Conservation (phyloP, 2,329 filamentous ascomycete genomes). For the Epichloe aotearoae region DNA sequence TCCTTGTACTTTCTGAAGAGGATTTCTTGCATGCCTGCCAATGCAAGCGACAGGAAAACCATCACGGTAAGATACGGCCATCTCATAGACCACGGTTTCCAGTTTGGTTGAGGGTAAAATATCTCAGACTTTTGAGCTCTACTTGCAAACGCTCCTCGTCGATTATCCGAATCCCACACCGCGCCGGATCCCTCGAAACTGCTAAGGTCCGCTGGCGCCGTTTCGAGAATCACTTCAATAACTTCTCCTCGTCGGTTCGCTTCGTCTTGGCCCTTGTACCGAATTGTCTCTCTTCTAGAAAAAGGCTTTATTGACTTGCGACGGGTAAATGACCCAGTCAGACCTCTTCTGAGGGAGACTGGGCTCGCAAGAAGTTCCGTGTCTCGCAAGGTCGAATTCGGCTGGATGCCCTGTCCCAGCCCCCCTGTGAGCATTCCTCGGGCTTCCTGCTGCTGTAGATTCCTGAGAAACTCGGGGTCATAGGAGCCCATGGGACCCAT, state of each 20-base stretch:
- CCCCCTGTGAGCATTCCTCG: conserved; percentile 44
- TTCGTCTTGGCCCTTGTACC: conserved; percentile 39
- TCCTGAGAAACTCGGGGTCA: conserved; percentile 30
- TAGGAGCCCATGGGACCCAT: conserved; percentile 32
- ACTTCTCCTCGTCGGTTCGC: conserved; percentile 47
- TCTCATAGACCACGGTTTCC: conserved; percentile 53
- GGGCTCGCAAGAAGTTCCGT: conserved; percentile 33
- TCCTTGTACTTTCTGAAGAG: conserved; percentile 36
- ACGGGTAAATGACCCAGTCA: conserved; percentile 30
- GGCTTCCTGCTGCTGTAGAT: conserved; percentile 38
- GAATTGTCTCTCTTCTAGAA: conserved; percentile 28
- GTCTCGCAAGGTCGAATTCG: conserved; percentile 33
- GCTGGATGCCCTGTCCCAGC: conserved; percentile 38
- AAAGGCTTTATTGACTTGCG: conserved; percentile 13
- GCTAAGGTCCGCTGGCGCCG: conserved; percentile 36
- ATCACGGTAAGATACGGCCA: conserved; percentile 45
- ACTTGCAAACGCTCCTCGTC: conserved; percentile 24
- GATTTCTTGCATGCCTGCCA: conserved; percentile 41
- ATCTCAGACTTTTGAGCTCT: conserved; percentile 28
- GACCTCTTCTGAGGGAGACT: conserved; percentile 18
- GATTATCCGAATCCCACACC: conserved; percentile 17
- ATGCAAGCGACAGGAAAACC: conserved; percentile 36
- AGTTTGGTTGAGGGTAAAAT: conserved; percentile 51
- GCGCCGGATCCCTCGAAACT: conserved; percentile 31
- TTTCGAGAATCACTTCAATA: conserved; percentile 41